These are phyloP conservation scores for Rhizopus delemar DNA, from an alignment of 371 early-diverging fungal species.

Conservation along the genomic window DNA sequence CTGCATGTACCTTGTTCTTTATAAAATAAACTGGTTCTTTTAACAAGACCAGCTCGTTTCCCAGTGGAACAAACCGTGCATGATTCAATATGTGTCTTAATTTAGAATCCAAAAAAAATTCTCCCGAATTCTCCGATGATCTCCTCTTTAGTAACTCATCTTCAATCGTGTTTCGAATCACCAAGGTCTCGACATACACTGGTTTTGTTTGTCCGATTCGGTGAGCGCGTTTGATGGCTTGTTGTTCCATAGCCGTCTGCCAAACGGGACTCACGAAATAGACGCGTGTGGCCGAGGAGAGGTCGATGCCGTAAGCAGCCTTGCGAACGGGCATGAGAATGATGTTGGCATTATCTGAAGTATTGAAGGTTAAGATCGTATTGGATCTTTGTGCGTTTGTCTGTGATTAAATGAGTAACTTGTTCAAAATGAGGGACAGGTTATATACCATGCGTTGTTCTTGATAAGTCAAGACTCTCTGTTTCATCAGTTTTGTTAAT, in stretches of 20 bases:
- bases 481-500: conserved; percentile 46
- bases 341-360: conserved; percentile 60
- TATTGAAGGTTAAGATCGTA: conserved; percentile 75
- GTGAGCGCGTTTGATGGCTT: conserved; percentile 90
- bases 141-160: conserved; percentile 57
- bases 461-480: conserved; percentile 60
- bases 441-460: conserved; percentile 43
- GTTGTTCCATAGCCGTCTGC: conserved; percentile 64
- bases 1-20: background rate
- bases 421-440: background rate
- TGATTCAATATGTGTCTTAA: conserved; percentile 31
- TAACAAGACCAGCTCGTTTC: no score
- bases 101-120: conserved; percentile 30
- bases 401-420: conserved; percentile 20
- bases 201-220: conserved; percentile 81
- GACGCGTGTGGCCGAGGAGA: conserved; percentile 70
- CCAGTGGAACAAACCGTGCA: conserved; percentile 27
- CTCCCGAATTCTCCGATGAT: conserved; percentile 16
- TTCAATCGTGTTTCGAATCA: conserved; percentile 72
- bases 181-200: conserved; percentile 78
- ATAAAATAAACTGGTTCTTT: background rate
- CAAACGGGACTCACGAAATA: conserved; percentile 75
- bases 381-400: conserved; percentile 55
- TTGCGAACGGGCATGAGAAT: conserved; percentile 73
- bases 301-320: conserved; percentile 75